These are phyloP conservation scores for Flammula alnicola DNA, from an alignment of 1,284 basidiomycete species.

Conservation along the genomic window DNA sequence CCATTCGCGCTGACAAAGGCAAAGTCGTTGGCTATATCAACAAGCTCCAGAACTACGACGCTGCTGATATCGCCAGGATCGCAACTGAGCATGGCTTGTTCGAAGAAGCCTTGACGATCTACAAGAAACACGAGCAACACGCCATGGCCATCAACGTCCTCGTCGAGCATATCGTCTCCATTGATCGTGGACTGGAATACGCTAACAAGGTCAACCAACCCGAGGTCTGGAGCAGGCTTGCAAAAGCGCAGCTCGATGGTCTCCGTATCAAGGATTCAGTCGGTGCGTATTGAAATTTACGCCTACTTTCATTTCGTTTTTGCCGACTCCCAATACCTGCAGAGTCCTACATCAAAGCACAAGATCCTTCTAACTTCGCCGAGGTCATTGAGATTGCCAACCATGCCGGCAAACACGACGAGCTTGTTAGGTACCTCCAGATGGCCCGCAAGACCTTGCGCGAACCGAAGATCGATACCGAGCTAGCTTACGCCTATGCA, in stretches of 20 bases:
- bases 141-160: slow-evolving; percentile 96
- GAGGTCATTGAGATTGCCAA: slow-evolving; percentile 98
- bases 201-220: slow-evolving; percentile 97
- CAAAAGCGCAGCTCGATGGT: slow-evolving; percentile 99
- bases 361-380: slow-evolving; percentile 93
- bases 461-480: slow-evolving; percentile 98
- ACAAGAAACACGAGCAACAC: slow-evolving; percentile 94
- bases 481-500: slow-evolving; percentile 95
- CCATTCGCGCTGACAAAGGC: slow-evolving; percentile 97
- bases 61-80: slow-evolving; percentile 94
- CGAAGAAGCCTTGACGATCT: slow-evolving; percentile 97
- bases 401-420: slow-evolving; percentile 97
- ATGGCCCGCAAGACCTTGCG: slow-evolving; percentile 99
- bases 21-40: slow-evolving; percentile 99
- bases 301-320: not conserved
- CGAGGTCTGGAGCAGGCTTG: slow-evolving; percentile 96
- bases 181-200: slow-evolving; percentile 96
- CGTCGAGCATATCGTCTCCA: slow-evolving; percentile 97
- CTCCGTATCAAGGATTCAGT: slow-evolving; percentile 98
- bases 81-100: slow-evolving; percentile 96
- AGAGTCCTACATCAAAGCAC: slow-evolving; percentile 99
- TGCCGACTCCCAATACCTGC: slow-evolving; percentile 6
- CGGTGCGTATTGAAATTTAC: slow-evolving; percentile 49
- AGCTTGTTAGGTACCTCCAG: slow-evolving; percentile 96
- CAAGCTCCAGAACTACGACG: slow-evolving; percentile 95